Evolutionary conservation across 371 early-diverging fungal species (phyloP).

Genomic region (Gilbertella persicaria): DNA sequence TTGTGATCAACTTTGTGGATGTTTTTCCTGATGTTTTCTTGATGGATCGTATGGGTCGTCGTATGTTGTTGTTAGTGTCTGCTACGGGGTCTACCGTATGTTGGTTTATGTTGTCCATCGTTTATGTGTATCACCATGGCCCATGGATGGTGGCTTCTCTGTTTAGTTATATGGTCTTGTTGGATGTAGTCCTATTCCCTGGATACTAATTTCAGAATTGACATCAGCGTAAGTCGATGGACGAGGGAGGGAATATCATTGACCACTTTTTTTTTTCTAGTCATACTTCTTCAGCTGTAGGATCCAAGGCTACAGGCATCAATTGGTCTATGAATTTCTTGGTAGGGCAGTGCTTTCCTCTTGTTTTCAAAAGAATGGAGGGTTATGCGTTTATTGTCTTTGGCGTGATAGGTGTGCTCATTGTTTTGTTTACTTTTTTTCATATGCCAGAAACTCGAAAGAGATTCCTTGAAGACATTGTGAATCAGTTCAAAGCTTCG

Average conservation of each 20-base stretch:
- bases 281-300: conserved; percentile 54
- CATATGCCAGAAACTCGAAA: conserved; percentile 82
- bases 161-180: conserved; percentile 73
- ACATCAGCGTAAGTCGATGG: conserved; percentile 66
- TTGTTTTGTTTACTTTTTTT: conserved; percentile 27
- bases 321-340: conserved; percentile 62
- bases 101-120: conserved; percentile 58
- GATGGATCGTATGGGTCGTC: conserved; percentile 28
- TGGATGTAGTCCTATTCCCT: conserved; percentile 82
- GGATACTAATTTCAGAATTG: conserved; percentile 72
- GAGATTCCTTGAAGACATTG: conserved; percentile 62
- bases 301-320: conserved; percentile 50
- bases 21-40: conserved; percentile 55
- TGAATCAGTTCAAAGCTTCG: neutral
- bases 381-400: conserved; percentile 72
- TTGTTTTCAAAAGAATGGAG: conserved; percentile 55
- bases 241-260: too few species aligned
- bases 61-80: conserved; percentile 63
- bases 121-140: conserved; percentile 41
- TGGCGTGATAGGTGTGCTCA: conserved; percentile 17
- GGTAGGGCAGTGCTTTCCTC: conserved; percentile 61
- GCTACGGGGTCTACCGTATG: conserved; percentile 56
- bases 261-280: too few species aligned
- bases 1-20: conserved; percentile 62
- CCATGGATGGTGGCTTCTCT: conserved; percentile 63